phyloP scores from a whole-genome alignment of 1,284 basidiomycete species.

The Ganoderma sp. region DNA sequence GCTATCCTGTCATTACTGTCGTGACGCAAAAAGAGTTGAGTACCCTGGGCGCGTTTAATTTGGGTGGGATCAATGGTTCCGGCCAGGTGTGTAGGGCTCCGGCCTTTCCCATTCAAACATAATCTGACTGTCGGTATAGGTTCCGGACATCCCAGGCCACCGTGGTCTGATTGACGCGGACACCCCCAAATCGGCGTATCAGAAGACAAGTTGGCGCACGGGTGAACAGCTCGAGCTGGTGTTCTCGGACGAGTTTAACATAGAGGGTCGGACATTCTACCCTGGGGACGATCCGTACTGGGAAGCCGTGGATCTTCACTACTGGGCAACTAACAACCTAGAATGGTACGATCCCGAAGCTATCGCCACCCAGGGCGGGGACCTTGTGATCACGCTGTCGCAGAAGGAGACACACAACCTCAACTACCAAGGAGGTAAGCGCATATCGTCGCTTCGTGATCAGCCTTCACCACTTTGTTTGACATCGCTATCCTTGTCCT shows the following conservation, averaged over 20 bases:
- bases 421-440: conserved; percentile 54
- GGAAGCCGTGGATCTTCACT: conserved; percentile 76
- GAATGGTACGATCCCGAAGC: conserved; percentile 71
- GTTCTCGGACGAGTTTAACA: conserved; percentile 75
- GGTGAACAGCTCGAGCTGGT: conserved; percentile 56
- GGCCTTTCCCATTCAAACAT: not conserved
- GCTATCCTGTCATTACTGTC: conserved; percentile 59
- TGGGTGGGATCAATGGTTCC: conserved; percentile 58
- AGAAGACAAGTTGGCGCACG: conserved; percentile 46
- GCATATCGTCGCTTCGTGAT: conserved; percentile 30
- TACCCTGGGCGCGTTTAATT: conserved; percentile 50
- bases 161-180: conserved; percentile 56
- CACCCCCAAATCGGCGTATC: conserved; percentile 53
- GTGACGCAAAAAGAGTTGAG: conserved; percentile 40
- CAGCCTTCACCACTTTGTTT: not conserved
- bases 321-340: conserved; percentile 62
- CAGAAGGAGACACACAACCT: conserved; percentile 59
- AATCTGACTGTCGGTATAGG: conserved; percentile 23
- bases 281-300: conserved; percentile 64
- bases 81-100: conserved; percentile 46
- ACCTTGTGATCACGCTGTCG: conserved; percentile 61
- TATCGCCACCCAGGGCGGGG: conserved; percentile 68
- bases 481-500: conserved; percentile 20
- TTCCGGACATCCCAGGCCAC: conserved; percentile 44
- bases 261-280: conserved; percentile 62